A percentile compares a stretch with the other conserved stretches of the same genome.
Conservation (phyloP, 2,329 filamentous ascomycete genomes). For the Monascus ruber region DNA sequence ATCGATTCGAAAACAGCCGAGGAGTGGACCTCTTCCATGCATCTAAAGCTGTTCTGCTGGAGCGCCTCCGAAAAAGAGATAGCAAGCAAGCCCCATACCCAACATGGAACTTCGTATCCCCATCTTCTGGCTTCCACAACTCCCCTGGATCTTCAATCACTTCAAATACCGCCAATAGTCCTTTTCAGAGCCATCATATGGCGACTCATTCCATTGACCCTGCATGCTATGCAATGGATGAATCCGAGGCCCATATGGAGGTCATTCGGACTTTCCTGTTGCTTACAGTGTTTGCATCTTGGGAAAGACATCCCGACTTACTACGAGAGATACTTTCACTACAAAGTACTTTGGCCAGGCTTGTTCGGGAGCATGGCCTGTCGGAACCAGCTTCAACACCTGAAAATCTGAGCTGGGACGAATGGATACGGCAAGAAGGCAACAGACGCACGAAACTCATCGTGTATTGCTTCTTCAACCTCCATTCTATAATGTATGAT, state of each 20-base stretch:
- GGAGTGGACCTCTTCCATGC: conserved; percentile 48
- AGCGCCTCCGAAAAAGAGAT: conserved; percentile 41
- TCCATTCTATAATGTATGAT: conserved; percentile 52
- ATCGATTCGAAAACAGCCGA: conserved; percentile 37
- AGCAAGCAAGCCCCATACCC: conserved; percentile 32
- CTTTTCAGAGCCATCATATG: conserved; percentile 31
- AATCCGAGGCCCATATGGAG: conserved; percentile 38
- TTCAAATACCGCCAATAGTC: conserved; percentile 32
- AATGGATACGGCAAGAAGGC: conserved; percentile 44
- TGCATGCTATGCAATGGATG: conserved; percentile 25
- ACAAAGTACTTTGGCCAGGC: conserved; percentile 44
- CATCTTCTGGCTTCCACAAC: conserved; percentile 25
- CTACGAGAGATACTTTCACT: conserved; percentile 47
- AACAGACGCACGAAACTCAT: conserved; percentile 45
- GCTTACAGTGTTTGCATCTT: conserved; percentile 49
- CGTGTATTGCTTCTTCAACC: conserved; percentile 47
- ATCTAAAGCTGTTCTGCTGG: conserved; percentile 42
- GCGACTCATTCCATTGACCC: conserved; percentile 20
- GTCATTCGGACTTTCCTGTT: conserved; percentile 40
- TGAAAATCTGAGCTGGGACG: conserved; percentile 40
- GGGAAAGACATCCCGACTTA: conserved; percentile 47
- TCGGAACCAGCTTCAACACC: conserved; percentile 18
- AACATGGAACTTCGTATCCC: conserved; percentile 31
- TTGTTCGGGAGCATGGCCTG: conserved; percentile 45
- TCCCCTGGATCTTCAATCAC: conserved; percentile 31